Evolutionary conservation across 805 yeast genomes (phyloP).

Genomic region (Ogataea methanolica): DNA sequence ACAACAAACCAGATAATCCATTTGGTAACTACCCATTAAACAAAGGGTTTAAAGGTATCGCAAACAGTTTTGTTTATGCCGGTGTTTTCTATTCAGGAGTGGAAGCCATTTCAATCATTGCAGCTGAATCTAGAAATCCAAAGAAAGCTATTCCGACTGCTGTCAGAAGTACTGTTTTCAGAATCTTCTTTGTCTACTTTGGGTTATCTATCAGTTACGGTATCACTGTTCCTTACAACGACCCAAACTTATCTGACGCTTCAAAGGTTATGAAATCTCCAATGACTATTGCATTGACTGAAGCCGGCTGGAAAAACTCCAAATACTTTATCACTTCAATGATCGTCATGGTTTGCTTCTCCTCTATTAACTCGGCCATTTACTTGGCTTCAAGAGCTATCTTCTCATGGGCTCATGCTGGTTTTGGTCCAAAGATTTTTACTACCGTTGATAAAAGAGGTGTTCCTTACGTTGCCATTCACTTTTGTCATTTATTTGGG

Average conservation of each 20-base stretch:
- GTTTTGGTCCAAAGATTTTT: constrained; percentile 55
- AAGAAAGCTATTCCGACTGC: constrained; percentile 49
- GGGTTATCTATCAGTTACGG: constrained; percentile 51
- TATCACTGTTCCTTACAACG: constrained; percentile 49
- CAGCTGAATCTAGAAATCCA: constrained; percentile 56
- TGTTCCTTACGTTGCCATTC: constrained; percentile 54
- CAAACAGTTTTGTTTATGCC: constrained; percentile 50
- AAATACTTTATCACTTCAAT: constrained; percentile 42
- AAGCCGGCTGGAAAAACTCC: constrained; percentile 38
- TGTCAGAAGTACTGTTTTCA: constrained; percentile 47
- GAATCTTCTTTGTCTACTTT: constrained; percentile 49
- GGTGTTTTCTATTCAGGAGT: constrained; percentile 58
- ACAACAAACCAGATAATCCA: constrained; percentile 30
- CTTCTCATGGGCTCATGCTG: constrained; percentile 54
- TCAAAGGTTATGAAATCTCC: constrained; percentile 36
- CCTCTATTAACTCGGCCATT: constrained; percentile 63
- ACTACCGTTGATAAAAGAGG: constrained; percentile 48
- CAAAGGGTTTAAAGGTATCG: constrained; percentile 50
- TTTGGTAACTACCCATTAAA: constrained; percentile 32
- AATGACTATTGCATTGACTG: constrained; percentile 38
- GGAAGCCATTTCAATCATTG: constrained; percentile 52
- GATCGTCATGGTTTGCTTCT: constrained; percentile 55
- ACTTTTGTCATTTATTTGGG: constrained; percentile 48
- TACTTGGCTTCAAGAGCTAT: constrained; percentile 63
- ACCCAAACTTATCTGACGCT: constrained; percentile 35